Percentiles rank a stretch among this genome's conserved stretches.
Evolutionary conservation across 371 early-diverging fungal species (phyloP).

Genomic region (Thermomucor indicae-seudaticae): DNA sequence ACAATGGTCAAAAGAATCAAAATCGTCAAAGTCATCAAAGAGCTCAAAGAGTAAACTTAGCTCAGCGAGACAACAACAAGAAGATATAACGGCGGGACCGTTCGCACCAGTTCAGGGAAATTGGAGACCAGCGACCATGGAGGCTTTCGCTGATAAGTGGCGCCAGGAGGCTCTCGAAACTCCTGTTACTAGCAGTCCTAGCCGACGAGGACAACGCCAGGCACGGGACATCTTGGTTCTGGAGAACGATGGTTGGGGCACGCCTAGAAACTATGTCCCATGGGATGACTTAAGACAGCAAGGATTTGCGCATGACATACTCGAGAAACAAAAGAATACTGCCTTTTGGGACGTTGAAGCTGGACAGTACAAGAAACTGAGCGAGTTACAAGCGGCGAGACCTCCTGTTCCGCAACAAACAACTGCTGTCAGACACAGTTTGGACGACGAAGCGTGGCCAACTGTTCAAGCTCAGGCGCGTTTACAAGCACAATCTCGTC

Average conservation of each 20-base stretch:
- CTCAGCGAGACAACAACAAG: no score
- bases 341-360: constrained; percentile 22
- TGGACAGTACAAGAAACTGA: constrained; percentile 8
- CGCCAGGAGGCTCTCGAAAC: constrained; percentile 5
- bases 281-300: constrained; percentile 35
- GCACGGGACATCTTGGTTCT: not conserved
- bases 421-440: not conserved
- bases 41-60: not conserved
- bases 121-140: constrained; percentile 8
- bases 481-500: no score
- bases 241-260: constrained; percentile 39
- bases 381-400: not conserved
- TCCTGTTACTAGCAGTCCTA: not conserved
- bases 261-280: constrained; percentile 10
- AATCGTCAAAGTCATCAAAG: not conserved
- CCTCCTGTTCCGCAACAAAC: not conserved
- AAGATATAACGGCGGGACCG: not conserved
- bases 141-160: constrained; percentile 6
- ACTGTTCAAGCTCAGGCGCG: no score
- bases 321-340: constrained; percentile 33
- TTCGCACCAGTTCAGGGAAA: not conserved
- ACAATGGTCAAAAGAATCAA: constrained; percentile 5
- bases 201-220: no score
- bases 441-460: not conserved
- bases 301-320: constrained; percentile 32